phyloP scores from a whole-genome alignment of 345 rosid species.

The Eucalyptus melliodora region DNA sequence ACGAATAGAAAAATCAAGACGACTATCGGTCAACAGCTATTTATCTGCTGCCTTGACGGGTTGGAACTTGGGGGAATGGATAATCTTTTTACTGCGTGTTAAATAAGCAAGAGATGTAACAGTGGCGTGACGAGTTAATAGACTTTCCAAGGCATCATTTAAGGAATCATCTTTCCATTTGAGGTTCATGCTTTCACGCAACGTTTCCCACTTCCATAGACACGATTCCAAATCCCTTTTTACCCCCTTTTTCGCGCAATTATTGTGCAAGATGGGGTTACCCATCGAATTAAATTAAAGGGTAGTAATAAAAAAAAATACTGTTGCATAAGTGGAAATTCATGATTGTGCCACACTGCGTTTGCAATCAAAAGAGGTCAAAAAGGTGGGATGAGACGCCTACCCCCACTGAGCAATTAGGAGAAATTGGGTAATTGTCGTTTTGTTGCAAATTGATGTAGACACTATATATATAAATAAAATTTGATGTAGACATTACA shows the following conservation, averaged over 20 bases:
- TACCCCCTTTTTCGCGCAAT: neutral
- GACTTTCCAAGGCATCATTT: neutral
- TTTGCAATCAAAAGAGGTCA: neutral
- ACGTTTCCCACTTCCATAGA: neutral
- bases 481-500: neutral
- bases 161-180: neutral
- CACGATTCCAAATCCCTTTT: neutral
- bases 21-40: neutral
- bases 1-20: neutral
- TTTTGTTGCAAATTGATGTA: neutral
- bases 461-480: neutral
- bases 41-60: neutral
- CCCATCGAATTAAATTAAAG: neutral
- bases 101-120: neutral
- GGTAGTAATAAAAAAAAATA: neutral
- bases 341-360: fast-evolving
- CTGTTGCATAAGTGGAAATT: neutral
- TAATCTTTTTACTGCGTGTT: neutral
- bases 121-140: neutral
- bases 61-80: neutral
- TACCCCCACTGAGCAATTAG: neutral
- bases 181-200: neutral
- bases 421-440: neutral
- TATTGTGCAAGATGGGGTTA: neutral
- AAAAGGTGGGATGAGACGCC: neutral